A percentile compares a stretch with the other conserved stretches of the same genome.
Conservation (phyloP, 2,329 filamentous ascomycete genomes). For the Ophiostoma sp. region DNA sequence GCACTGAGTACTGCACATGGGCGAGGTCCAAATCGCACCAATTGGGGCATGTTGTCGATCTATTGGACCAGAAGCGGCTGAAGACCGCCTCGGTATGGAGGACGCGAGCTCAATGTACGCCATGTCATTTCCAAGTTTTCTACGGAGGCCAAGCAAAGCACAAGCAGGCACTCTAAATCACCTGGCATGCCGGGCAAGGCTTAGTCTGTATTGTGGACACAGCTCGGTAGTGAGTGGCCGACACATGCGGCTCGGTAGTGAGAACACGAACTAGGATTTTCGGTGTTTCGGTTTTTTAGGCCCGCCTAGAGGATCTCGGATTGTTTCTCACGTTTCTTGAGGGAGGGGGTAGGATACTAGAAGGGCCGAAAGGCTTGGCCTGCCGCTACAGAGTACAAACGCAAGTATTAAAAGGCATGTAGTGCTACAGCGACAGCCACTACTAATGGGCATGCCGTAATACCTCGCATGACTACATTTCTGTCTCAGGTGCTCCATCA, state of each 20-base stretch:
- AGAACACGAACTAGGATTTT: not conserved
- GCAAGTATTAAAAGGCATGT: not conserved
- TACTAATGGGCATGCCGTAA: no score
- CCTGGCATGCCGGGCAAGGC: not conserved
- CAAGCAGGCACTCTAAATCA: not conserved
- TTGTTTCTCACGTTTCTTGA: no score
- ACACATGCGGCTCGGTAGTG: not conserved
- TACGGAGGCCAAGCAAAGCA: not conserved
- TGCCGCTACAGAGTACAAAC: conserved; percentile 1
- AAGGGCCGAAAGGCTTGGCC: conserved; percentile 8
- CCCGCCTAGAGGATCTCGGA: not conserved
- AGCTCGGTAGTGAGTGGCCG: not conserved
- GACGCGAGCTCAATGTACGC: not conserved
- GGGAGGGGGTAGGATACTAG: not conserved
- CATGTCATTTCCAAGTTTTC: no score
- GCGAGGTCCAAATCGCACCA: conserved; percentile 14
- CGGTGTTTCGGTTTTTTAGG: not conserved
- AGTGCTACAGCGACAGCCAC: not conserved
- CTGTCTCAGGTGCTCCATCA: not conserved
- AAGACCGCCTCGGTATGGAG: not conserved
- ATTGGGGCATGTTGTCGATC: conserved; percentile 15
- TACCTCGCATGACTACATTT: not conserved
- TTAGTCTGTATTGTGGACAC: not conserved
- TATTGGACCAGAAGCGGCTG: conserved; percentile 1
- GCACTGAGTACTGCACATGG: not conserved